Conservation (phyloP, 176 grass and related monocot genomes). For the Chloris gayana region DNA sequence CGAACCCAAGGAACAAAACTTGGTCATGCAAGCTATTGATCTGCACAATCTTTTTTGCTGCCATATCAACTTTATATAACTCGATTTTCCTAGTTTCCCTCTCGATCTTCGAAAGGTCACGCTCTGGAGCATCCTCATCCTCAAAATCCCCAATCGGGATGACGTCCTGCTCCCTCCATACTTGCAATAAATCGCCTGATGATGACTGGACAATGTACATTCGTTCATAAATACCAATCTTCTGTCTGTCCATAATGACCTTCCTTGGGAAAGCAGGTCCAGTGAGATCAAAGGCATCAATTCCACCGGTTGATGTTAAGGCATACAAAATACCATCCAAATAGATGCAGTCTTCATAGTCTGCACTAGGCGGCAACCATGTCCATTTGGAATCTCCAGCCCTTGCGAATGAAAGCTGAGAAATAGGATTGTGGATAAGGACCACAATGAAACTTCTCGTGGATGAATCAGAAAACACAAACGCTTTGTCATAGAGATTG, state of each 20-base stretch:
- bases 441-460: not conserved
- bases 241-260: not conserved
- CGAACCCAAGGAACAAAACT: not conserved
- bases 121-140: too few relatives aligned
- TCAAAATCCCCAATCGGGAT: too few relatives aligned
- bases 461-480: not conserved
- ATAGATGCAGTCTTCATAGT: not conserved
- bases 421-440: constrained; percentile 1
- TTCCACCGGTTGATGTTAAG: not conserved
- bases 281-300: constrained; percentile 21
- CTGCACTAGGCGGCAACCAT: not conserved
- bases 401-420: not conserved
- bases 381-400: not conserved
- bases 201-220: not conserved
- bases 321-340: not conserved
- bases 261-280: not conserved
- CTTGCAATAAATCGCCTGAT: not conserved
- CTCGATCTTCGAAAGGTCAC: too few relatives aligned
- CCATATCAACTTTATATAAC: too few relatives aligned
- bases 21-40: too few relatives aligned
- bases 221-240: not conserved
- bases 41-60: too few relatives aligned
- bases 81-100: too few relatives aligned
- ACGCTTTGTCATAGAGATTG: not conserved
- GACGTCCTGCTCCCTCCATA: not conserved